Conservation (phyloP, 2,329 filamentous ascomycete species). For the Fusarium multiceps region DNA sequence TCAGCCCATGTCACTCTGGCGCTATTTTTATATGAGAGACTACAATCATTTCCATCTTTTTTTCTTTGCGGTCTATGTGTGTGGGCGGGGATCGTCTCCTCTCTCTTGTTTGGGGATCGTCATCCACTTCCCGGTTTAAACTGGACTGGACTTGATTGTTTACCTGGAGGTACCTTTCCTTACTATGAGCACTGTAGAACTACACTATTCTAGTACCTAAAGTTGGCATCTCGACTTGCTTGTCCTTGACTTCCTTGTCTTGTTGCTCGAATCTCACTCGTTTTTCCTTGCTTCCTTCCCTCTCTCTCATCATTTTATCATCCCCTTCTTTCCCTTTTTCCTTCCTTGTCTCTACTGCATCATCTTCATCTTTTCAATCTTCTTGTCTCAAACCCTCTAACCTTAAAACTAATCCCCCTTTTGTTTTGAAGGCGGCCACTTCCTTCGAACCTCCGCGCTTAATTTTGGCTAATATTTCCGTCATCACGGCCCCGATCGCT, state of each 20-base stretch:
- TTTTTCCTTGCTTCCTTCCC: slow-evolving; percentile 10
- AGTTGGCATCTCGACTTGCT: neutral
- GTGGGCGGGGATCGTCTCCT: slow-evolving; percentile 28
- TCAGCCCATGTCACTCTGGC: slow-evolving; percentile 17
- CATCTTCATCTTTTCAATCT: slow-evolving; percentile 14
- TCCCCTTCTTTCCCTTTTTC: slow-evolving; percentile 9
- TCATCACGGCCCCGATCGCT: slow-evolving; percentile 32
- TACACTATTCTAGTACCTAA: neutral
- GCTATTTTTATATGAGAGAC: slow-evolving; percentile 13
- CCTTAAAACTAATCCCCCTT: slow-evolving; percentile 26
- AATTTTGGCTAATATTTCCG: slow-evolving; percentile 35
- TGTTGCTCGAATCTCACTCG: slow-evolving; percentile 28
- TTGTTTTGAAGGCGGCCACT: slow-evolving; percentile 33
- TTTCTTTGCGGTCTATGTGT: slow-evolving; percentile 14
- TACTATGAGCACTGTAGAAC: neutral
- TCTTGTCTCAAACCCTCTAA: slow-evolving; percentile 20
- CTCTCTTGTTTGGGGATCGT: slow-evolving; percentile 43
- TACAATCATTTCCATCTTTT: slow-evolving; percentile 22
- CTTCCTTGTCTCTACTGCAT: slow-evolving; percentile 10
- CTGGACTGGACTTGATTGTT: slow-evolving; percentile 14
- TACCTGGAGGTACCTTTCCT: neutral
- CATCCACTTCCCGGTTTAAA: slow-evolving; percentile 44
- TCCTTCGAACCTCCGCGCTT: slow-evolving; percentile 22
- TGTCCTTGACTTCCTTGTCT: slow-evolving; percentile 15
- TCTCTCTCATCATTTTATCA: slow-evolving; percentile 14